These are phyloP conservation scores for Adansonia gregorii DNA, from an alignment of 441 rosid genomes.

Conservation along the genomic window DNA sequence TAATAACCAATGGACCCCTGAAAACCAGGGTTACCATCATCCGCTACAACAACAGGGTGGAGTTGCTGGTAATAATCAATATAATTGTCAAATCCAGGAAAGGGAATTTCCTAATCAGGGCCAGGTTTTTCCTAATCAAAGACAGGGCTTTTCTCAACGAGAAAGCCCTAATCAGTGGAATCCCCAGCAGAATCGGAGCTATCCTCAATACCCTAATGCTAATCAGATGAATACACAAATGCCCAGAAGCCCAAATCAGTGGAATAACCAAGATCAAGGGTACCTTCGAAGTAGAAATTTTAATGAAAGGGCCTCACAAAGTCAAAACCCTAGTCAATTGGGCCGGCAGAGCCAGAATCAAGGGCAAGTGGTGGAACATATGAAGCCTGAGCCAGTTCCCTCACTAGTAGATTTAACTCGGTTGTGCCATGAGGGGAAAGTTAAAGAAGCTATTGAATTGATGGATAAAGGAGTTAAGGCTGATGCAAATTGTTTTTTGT, in stretches of 20 bases:
- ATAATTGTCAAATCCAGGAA: neutral
- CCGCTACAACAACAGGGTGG: slow-evolving; percentile 15
- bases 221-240: slow-evolving; percentile 35
- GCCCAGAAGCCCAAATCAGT: slow-evolving; percentile 47
- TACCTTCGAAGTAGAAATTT: slow-evolving; percentile 36
- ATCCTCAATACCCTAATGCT: slow-evolving; percentile 35
- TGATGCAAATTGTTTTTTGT: slow-evolving; percentile 56
- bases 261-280: slow-evolving; percentile 39
- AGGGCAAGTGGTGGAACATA: slow-evolving; percentile 11
- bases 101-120: neutral
- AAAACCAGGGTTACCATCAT: slow-evolving; percentile 29
- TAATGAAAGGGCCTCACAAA: slow-evolving; percentile 38
- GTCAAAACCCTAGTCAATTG: slow-evolving; percentile 37
- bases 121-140: neutral
- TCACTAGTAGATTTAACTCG: slow-evolving; percentile 52
- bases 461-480: slow-evolving; percentile 76
- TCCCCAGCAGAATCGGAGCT: slow-evolving; percentile 33
- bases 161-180: slow-evolving; percentile 41
- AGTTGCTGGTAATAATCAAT: slow-evolving; percentile 17
- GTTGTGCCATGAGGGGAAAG: slow-evolving; percentile 64
- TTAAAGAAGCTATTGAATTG: slow-evolving; percentile 72
- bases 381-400: slow-evolving; percentile 32
- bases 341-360: slow-evolving; percentile 24
- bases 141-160: slow-evolving; percentile 4
- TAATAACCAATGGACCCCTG: slow-evolving; percentile 40